Evolutionary conservation across 2,329 filamentous ascomycete species (phyloP).

Genomic region (Botrytis paeoniae): DNA sequence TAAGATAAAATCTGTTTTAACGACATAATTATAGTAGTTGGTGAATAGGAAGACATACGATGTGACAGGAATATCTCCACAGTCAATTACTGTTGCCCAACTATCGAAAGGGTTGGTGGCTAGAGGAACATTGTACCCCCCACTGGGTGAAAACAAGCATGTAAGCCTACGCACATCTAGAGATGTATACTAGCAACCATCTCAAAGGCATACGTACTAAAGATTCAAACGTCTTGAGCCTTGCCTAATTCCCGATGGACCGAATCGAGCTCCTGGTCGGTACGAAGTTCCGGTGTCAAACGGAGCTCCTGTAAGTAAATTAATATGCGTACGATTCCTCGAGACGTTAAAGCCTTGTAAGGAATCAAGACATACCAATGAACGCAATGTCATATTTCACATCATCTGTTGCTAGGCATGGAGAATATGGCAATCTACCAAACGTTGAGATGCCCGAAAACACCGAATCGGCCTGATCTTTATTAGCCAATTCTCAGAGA

Average conservation of each 20-base stretch:
- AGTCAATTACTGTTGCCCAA: slow-evolving; percentile 78
- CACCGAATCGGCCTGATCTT: slow-evolving; percentile 71
- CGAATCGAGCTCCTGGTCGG: slow-evolving; percentile 78
- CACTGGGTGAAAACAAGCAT: slow-evolving; percentile 53
- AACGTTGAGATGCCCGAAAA: slow-evolving; percentile 89
- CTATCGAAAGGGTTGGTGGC: slow-evolving; percentile 76
- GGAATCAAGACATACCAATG: slow-evolving; percentile 53
- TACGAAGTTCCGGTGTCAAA: slow-evolving; percentile 88
- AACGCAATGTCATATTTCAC: slow-evolving; percentile 84
- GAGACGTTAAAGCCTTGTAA: slow-evolving; percentile 16
- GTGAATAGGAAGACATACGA: slow-evolving; percentile 53
- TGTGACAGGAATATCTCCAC: slow-evolving; percentile 80
- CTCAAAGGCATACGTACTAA: slow-evolving; percentile 59
- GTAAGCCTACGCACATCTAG: slow-evolving; percentile 39
- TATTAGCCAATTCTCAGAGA: neutral
- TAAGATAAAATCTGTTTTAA: slow-evolving; percentile 36
- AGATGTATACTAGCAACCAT: slow-evolving; percentile 28
- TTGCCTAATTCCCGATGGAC: slow-evolving; percentile 80
- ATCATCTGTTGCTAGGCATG: slow-evolving; percentile 67
- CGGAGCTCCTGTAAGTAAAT: slow-evolving; percentile 57
- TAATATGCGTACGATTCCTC: slow-evolving; percentile 12
- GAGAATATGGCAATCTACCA: slow-evolving; percentile 72
- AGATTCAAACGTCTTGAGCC: slow-evolving; percentile 82
- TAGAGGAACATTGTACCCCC: slow-evolving; percentile 82
- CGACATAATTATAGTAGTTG: neutral